Conservation (phyloP, 164 flowering plant species). For the Echeveria elegans region DNA sequence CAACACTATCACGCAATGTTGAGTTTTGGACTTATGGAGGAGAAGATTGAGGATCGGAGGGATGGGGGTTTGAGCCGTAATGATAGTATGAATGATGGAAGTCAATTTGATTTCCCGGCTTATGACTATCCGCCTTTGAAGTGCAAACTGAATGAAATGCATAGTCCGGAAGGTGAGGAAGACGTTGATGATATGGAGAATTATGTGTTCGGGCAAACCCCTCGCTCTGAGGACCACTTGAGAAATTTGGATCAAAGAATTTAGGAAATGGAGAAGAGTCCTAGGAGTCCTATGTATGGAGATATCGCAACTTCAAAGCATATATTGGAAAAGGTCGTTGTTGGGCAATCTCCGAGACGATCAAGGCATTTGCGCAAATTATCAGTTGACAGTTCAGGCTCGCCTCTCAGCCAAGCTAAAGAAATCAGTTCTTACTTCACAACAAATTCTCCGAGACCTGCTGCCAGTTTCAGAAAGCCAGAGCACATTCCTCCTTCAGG, state of each 20-base stretch:
- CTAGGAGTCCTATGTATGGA: background rate
- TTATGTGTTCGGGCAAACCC: background rate
- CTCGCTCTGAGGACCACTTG: constrained; percentile 6
- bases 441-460: background rate
- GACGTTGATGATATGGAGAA: constrained; percentile 7
- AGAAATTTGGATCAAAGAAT: constrained; percentile 9
- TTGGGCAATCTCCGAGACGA: constrained; percentile 3
- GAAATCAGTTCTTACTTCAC: constrained; percentile 2
- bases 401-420: background rate
- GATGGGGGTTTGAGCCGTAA: constrained; percentile 2
- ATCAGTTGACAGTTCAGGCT: constrained; percentile 2
- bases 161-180: background rate
- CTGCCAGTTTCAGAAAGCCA: background rate
- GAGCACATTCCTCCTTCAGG: background rate
- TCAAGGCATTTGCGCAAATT: constrained; percentile 3
- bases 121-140: constrained; percentile 9
- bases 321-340: background rate
- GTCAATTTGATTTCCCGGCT: constrained; percentile 6
- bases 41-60: constrained; percentile 1
- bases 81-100: background rate
- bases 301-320: constrained; percentile 1
- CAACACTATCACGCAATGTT: background rate
- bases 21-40: constrained; percentile 6
- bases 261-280: constrained; percentile 7
- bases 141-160: background rate